Percentiles rank a stretch among this genome's conserved stretches.
Evolutionary conservation across 805 yeast species (phyloP).

Genomic region (Candida stauntonica): DNA sequence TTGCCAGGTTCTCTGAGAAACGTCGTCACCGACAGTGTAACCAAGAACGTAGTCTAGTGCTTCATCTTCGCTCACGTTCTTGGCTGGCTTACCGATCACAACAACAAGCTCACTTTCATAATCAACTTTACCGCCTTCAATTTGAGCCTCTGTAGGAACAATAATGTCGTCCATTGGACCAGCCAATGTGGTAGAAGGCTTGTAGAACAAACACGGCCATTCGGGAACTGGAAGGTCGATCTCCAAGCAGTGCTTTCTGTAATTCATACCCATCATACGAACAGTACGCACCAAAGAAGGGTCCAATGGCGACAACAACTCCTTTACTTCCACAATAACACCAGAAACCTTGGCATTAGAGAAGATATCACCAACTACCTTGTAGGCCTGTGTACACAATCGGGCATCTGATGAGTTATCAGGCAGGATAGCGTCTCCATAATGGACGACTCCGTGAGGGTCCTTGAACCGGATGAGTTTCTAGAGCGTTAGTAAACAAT

Average conservation of each 20-base stretch:
- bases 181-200: constrained; percentile 42
- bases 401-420: constrained; percentile 34
- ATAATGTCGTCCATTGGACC: constrained; percentile 40
- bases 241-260: constrained; percentile 39
- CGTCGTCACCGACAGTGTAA: constrained; percentile 51
- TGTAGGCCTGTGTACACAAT: constrained; percentile 35
- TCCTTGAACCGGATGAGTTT: constrained; percentile 43
- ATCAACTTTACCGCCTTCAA: constrained; percentile 34
- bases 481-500: constrained; percentile 1
- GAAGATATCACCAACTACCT: constrained; percentile 45
- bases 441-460: constrained; percentile 37
- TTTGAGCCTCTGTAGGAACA: constrained; percentile 38
- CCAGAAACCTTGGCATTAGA: constrained; percentile 33
- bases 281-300: constrained; percentile 33
- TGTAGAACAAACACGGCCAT: constrained; percentile 47
- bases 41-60: constrained; percentile 48
- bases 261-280: constrained; percentile 50
- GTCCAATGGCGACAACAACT: constrained; percentile 39
- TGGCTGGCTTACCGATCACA: constrained; percentile 48
- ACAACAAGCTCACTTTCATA: constrained; percentile 53
- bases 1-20: constrained; percentile 57
- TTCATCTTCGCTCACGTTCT: constrained; percentile 37
- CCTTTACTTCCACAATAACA: constrained; percentile 29
- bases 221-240: constrained; percentile 38
- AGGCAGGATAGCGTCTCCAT: constrained; percentile 45